phyloP scores from a whole-genome alignment of 2,329 filamentous ascomycete genomes.

The Pseudocercospora cruenta region DNA sequence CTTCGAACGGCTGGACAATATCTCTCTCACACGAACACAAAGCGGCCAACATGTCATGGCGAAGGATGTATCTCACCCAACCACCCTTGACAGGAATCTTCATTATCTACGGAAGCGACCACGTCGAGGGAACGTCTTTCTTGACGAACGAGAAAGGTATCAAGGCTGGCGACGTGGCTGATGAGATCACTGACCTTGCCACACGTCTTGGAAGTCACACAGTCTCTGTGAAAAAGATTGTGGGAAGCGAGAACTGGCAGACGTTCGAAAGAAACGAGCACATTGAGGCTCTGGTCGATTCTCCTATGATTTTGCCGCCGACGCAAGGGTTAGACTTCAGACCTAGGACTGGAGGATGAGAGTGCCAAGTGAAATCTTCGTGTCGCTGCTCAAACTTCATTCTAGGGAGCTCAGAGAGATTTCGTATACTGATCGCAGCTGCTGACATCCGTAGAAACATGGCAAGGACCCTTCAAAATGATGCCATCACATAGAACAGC shows the following conservation, averaged over 20 bases:
- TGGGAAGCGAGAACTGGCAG: neutral
- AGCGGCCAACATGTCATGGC: neutral
- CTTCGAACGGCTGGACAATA: neutral
- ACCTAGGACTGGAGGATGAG: neutral
- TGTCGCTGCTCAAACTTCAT: too few species aligned
- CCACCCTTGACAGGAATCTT: conserved; percentile 1
- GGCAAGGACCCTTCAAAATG: too few species aligned
- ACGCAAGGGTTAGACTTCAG: neutral
- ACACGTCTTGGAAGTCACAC: neutral
- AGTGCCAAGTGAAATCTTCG: too few species aligned
- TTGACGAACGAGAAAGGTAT: neutral
- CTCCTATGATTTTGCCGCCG: neutral
- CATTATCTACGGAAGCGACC: neutral
- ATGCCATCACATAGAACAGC: too few species aligned
- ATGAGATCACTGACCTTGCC: neutral
- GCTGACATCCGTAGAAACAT: too few species aligned
- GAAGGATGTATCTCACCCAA: conserved; percentile 12
- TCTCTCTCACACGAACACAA: neutral
- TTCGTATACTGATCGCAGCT: too few species aligned
- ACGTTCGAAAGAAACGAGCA: neutral
- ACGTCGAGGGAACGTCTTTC: neutral
- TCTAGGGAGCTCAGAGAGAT: too few species aligned
- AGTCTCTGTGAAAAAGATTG: neutral
- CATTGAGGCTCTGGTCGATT: neutral
- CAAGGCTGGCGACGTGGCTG: neutral